Conservation (phyloP, 2,329 filamentous ascomycete genomes). For the Nothopassalora personata region DNA sequence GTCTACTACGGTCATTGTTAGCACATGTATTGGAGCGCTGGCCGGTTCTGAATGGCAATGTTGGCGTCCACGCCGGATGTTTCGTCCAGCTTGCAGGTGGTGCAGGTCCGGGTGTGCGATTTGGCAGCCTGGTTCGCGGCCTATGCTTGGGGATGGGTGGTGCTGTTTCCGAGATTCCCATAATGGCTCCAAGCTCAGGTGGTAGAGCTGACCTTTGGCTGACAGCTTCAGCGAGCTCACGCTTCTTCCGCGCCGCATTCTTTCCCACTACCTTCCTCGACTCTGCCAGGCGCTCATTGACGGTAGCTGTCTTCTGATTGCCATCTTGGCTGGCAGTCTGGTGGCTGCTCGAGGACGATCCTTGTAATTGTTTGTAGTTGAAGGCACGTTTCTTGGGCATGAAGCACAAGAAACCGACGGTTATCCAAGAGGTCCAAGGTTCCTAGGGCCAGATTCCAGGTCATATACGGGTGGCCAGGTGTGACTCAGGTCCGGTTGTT, state of each 20-base stretch:
- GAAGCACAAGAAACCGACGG: constrained; percentile 10
- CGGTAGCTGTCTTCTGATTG: constrained; percentile 24
- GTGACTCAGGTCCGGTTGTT: not conserved
- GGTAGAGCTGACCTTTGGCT: constrained; percentile 40
- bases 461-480: constrained; percentile 6
- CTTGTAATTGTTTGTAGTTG: constrained; percentile 38
- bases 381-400: constrained; percentile 48
- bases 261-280: constrained; percentile 41
- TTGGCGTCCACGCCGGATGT: constrained; percentile 25
- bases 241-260: constrained; percentile 35
- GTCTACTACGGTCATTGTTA: constrained; percentile 23
- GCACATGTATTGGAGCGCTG: constrained; percentile 8
- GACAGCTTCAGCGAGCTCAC: constrained; percentile 40
- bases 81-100: constrained; percentile 44
- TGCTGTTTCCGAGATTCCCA: constrained; percentile 43
- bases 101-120: constrained; percentile 40
- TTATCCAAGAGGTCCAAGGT: not conserved
- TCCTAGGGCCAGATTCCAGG: not conserved
- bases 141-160: constrained; percentile 42
- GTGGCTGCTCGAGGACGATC: constrained; percentile 29
- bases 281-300: constrained; percentile 46
- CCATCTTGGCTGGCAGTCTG: constrained; percentile 32
- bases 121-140: constrained; percentile 29
- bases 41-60: constrained; percentile 16
- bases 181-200: constrained; percentile 40